Evolutionary conservation across 176 grass and related monocot species (phyloP).

Genomic region (Melocanna baccifera): DNA sequence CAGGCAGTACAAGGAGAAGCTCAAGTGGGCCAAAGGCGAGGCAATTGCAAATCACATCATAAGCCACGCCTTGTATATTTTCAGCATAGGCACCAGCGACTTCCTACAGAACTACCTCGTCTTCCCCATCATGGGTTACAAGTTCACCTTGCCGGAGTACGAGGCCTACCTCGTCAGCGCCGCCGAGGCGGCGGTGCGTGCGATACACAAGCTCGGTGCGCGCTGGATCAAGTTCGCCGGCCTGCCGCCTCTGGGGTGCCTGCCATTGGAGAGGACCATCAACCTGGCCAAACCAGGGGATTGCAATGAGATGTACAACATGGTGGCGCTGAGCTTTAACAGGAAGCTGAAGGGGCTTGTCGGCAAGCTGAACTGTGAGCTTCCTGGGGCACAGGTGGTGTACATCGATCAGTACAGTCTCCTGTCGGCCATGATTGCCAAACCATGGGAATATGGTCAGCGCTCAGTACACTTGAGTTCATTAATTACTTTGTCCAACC

Average conservation of each 20-base stretch:
- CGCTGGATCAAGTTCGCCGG: constrained; percentile 36
- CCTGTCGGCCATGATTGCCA: constrained; percentile 33
- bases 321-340: constrained; percentile 43
- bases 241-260: constrained; percentile 62
- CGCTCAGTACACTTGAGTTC: background rate
- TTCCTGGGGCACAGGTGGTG: constrained; percentile 27
- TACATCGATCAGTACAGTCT: constrained; percentile 45
- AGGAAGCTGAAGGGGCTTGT: constrained; percentile 20
- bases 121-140: background rate
- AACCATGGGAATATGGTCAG: constrained; percentile 52
- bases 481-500: too few species aligned
- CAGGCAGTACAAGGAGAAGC: constrained; percentile 19
- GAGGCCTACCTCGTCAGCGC: constrained; percentile 23
- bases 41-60: background rate
- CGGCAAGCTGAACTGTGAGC: constrained; percentile 34
- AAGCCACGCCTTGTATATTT: constrained; percentile 1
- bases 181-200: constrained; percentile 32
- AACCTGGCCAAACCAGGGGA: constrained; percentile 26
- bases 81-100: constrained; percentile 59
- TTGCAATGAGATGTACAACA: constrained; percentile 39
- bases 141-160: constrained; percentile 41
- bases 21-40: background rate
- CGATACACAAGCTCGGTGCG: constrained; percentile 38
- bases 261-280: constrained; percentile 39
- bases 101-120: constrained; percentile 57